phyloP scores from a whole-genome alignment of 2,329 filamentous ascomycete genomes.

The Xylaria sp. region DNA sequence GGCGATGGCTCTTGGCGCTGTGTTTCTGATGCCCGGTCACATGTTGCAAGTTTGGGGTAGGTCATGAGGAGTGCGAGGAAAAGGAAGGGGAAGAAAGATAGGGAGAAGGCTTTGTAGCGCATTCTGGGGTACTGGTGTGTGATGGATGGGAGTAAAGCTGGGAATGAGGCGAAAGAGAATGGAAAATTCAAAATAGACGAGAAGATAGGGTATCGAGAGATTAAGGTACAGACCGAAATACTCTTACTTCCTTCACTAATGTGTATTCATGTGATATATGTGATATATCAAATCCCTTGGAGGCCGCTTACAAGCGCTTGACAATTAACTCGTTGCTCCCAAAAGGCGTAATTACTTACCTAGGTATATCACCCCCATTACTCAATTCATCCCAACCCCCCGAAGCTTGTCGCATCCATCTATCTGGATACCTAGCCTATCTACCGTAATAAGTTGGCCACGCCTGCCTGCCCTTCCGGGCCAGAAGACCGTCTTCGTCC shows the following conservation, averaged over 20 bases:
- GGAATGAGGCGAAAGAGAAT: too few species aligned
- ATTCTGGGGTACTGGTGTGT: slow-evolving; percentile 3
- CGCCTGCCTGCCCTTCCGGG: too few species aligned
- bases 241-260: neutral
- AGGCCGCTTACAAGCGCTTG: neutral
- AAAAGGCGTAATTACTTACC: neutral
- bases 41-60: neutral
- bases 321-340: neutral
- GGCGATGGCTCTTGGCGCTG: neutral
- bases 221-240: neutral
- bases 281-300: neutral
- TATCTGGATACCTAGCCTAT: neutral
- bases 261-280: neutral
- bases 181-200: too few species aligned
- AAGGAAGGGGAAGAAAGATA: slow-evolving; percentile 10
- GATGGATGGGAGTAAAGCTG: too few species aligned
- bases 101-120: slow-evolving; percentile 1
- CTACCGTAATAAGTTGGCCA: too few species aligned
- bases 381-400: neutral
- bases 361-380: too few species aligned
- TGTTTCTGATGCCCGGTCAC: neutral
- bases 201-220: neutral
- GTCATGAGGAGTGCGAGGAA: slow-evolving; percentile 5
- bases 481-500: slow-evolving; percentile 5
- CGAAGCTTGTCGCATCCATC: neutral